phyloP scores from a whole-genome alignment of 2,329 filamentous ascomycete genomes.

The Lomentospora prolificans region DNA sequence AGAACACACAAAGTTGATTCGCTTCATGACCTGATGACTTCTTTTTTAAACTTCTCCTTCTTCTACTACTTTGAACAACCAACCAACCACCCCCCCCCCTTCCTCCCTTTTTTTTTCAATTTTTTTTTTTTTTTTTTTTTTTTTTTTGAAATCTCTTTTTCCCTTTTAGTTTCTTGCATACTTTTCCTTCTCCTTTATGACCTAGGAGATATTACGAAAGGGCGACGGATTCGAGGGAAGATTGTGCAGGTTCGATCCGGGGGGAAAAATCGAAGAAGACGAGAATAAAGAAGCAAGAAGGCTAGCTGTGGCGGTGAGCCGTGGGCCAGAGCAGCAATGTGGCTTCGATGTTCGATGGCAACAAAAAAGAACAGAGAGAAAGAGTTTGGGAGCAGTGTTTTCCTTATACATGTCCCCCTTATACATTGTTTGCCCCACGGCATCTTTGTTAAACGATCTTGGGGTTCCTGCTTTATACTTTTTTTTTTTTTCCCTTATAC shows the following conservation, averaged over 20 bases:
- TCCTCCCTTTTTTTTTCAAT: neutral
- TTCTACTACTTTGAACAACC: neutral
- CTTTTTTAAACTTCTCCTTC: conserved; percentile 4
- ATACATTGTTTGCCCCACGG: conserved; percentile 20
- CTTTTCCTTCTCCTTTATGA: neutral
- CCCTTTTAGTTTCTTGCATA: conserved; percentile 7
- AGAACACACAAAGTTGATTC: conserved; percentile 1
- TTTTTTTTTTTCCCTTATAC: conserved; percentile 10
- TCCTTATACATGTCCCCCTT: neutral
- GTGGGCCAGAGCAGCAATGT: neutral
- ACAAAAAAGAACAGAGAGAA: neutral
- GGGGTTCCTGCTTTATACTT: conserved; percentile 12
- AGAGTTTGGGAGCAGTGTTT: neutral
- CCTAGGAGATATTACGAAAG: neutral
- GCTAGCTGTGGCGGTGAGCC: neutral
- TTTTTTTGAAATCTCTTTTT: conserved; percentile 10
- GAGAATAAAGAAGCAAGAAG: conserved; percentile 13
- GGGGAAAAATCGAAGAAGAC: conserved; percentile 11
- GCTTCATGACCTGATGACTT: neutral
- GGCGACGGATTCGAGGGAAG: neutral
- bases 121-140: neutral
- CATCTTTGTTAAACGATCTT: conserved; percentile 17
- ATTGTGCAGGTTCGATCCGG: neutral
- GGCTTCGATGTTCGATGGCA: neutral
- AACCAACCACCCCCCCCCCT: neutral